Evolutionary conservation across 257 asterid genomes (phyloP), one percentile per base, ranked within the genome.

Genomic region (Thymus quinquecostatus): DNA sequence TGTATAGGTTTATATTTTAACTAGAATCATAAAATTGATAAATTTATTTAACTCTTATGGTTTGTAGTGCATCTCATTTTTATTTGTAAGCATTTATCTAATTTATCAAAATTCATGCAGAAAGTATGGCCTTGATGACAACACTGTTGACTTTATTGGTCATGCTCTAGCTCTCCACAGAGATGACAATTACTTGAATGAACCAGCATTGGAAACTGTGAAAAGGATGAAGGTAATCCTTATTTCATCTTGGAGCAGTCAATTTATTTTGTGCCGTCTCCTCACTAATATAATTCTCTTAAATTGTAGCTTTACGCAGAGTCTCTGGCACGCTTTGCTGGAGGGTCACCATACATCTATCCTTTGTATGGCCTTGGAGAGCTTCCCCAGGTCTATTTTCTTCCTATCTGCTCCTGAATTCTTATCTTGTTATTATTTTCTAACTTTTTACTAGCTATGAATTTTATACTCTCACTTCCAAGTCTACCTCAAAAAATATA

Each of bases 341-440:
- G 97, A 80, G 96, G 98, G 73, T 94, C 98, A 57, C 97, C 98
- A 34, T 94, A 94, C 80, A 91, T 94, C 81, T 94, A 94, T 66
- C 98, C 98, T 58, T 70, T 94, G 75, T 94, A 94, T 73, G 98
- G 98, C 59, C 84, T 94, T 54, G 98, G 97, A 79, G 98, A 94
- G 87, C 96, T 94, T 73, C 98, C 98, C 56, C 98, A 94, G 97
- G 98, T 94, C 66, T 69, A 75, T 59, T 45, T 61, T 21, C 67
- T 61, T 53, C 61, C 55, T 60, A n/a, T 55, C 45, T 48, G 44
- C 51, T 43, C 14, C 43, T 32, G 48, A 32, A 13, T 77, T 65
- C 10, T 56, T 47, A 38, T 64, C 13, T 53, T 7, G 47, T 34
- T 30, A 21, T 60, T n/a, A 10, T 3, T 33, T 43, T 64, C 29